Conservation (phyloP, 1,284 basidiomycete species). For the Sphagnurus paluster region DNA sequence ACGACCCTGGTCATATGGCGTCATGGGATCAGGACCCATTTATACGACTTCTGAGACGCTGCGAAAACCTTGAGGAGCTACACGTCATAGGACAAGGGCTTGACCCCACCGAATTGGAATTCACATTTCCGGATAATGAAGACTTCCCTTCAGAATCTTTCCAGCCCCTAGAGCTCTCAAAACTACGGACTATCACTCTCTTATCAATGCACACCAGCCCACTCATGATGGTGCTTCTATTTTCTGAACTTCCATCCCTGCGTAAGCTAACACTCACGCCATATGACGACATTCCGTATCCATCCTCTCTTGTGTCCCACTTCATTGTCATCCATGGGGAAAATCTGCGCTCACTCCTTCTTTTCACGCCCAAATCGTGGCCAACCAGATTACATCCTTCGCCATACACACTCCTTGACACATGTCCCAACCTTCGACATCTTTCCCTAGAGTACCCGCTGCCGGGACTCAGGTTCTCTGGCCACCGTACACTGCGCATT, state of each 20-base stretch:
- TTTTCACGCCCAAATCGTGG: slow-evolving; percentile 73
- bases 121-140: slow-evolving; percentile 27
- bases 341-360: slow-evolving; percentile 59
- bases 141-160: slow-evolving; percentile 29
- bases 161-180: slow-evolving; percentile 51
- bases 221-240: slow-evolving; percentile 60
- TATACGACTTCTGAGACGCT: slow-evolving; percentile 55
- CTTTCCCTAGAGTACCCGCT: slow-evolving; percentile 69
- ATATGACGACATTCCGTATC: slow-evolving; percentile 63
- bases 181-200: slow-evolving; percentile 63
- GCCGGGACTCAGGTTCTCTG: slow-evolving; percentile 44
- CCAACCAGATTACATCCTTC: slow-evolving; percentile 64
- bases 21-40: slow-evolving; percentile 46
- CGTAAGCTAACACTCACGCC: slow-evolving; percentile 74
- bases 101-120: slow-evolving; percentile 49
- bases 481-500: slow-evolving; percentile 51
- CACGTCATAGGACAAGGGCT: slow-evolving; percentile 63
- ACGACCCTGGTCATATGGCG: slow-evolving; percentile 36
- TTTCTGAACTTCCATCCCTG: slow-evolving; percentile 63
- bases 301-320: slow-evolving; percentile 53
- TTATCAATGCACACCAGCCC: slow-evolving; percentile 68
- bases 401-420: slow-evolving; percentile 50
- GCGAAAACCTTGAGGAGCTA: slow-evolving; percentile 63
- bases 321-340: slow-evolving; percentile 68
- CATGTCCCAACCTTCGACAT: slow-evolving; percentile 59